Conservation (phyloP, 176 grass and related monocot species). For the Zea mays region DNA sequence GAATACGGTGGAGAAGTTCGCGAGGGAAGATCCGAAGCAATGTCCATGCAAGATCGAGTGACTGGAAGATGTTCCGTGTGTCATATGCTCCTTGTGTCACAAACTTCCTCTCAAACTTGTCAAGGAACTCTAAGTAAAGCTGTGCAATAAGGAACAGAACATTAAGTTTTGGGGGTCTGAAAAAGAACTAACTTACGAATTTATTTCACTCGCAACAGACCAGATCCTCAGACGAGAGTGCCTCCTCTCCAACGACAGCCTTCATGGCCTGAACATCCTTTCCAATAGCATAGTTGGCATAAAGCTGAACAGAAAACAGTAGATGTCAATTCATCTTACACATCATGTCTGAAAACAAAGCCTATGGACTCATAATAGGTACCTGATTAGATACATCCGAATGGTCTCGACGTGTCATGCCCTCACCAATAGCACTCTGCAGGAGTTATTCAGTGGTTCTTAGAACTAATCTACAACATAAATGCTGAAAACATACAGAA, state of each 20-base stretch:
- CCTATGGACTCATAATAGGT: constrained; percentile 7
- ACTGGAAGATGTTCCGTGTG: constrained; percentile 97
- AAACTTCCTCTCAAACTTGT: constrained; percentile 99
- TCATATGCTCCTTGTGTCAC: constrained; percentile 92
- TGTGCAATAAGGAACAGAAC: constrained; percentile 37
- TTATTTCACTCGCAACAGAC: constrained; percentile 39
- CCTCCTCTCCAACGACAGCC: constrained; percentile 98
- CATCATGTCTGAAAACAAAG: not conserved
- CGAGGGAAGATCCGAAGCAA: constrained; percentile 96
- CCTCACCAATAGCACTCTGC: constrained; percentile 99
- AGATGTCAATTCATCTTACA: not conserved
- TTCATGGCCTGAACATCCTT: constrained; percentile 99
- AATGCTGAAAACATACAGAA: not conserved
- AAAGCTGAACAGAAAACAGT: constrained; percentile 62
- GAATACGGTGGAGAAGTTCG: constrained; percentile 97
- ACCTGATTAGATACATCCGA: constrained; percentile 99
- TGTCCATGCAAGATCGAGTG: constrained; percentile 96
- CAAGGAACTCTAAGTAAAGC: constrained; percentile 97
- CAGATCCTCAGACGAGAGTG: constrained; percentile 97
- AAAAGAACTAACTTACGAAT: not conserved
- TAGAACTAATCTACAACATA: constrained; percentile 17
- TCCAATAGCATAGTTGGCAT: constrained; percentile 99
- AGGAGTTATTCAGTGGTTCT: constrained; percentile 32
- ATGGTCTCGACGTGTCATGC: constrained; percentile 97
- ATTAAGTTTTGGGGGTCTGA: constrained; percentile 10